phyloP scores from a whole-genome alignment of 2,329 filamentous ascomycete genomes.

The Phyllosticta ampelicida region DNA sequence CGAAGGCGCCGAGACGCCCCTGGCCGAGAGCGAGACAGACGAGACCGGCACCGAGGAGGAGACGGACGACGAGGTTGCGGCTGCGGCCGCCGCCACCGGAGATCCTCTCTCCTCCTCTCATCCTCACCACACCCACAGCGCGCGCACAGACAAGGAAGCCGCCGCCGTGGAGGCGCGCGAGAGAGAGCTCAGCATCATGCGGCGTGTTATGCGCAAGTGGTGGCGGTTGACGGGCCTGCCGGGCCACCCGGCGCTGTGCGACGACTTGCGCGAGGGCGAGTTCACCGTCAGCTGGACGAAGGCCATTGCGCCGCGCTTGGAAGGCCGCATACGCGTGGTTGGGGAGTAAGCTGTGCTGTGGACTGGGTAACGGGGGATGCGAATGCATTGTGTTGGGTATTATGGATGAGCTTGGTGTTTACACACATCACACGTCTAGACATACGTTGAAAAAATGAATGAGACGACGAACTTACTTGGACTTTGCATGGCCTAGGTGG shows the following conservation, averaged over 20 bases:
- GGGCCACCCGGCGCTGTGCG: conserved; percentile 35
- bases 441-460: no score
- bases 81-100: conserved; percentile 38
- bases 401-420: no score
- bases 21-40: conserved; percentile 21
- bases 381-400: no score
- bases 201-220: conserved; percentile 64
- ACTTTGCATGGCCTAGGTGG: no score
- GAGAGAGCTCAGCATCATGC: conserved; percentile 51
- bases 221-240: conserved; percentile 55
- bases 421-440: no score
- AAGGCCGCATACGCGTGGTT: no score
- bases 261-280: conserved; percentile 49
- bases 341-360: no score
- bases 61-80: conserved; percentile 27
- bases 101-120: conserved; percentile 11
- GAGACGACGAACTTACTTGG: no score
- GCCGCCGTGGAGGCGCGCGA: conserved; percentile 22
- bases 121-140: neutral
- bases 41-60: neutral
- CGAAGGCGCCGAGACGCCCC: conserved; percentile 17
- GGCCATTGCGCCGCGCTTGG: conserved; percentile 65
- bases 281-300: conserved; percentile 63
- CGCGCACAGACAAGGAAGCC: neutral
- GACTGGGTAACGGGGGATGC: no score